Percentiles rank a stretch among this genome's conserved stretches.
phyloP scores from a whole-genome alignment of 78 protist species.

The Chrysochromulina parva region DNA sequence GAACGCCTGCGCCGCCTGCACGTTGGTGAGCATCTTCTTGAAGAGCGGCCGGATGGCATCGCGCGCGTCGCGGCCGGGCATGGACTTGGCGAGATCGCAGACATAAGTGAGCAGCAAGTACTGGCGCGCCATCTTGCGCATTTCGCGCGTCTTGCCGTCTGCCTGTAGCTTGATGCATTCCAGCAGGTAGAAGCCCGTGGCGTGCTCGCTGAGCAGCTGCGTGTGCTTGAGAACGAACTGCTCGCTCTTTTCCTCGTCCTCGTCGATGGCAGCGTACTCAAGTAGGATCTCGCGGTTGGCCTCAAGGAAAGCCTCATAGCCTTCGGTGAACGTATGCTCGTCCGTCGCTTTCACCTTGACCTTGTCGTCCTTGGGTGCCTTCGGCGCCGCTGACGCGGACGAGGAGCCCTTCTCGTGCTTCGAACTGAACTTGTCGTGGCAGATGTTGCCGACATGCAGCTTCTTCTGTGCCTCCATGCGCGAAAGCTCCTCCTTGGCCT shows the following conservation, averaged over 20 bases:
- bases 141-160: slow-evolving; percentile 29
- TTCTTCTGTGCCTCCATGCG: slow-evolving; percentile 19
- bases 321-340: background rate
- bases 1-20: slow-evolving; percentile 25
- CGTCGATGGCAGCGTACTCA: background rate
- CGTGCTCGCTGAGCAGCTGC: slow-evolving; percentile 18
- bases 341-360: background rate
- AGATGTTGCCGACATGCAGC: slow-evolving; percentile 53
- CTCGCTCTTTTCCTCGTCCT: background rate
- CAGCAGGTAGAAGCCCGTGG: slow-evolving; percentile 45
- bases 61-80: slow-evolving; percentile 29
- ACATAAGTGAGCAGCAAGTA: slow-evolving; percentile 19
- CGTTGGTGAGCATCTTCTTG: background rate
- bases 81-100: slow-evolving; percentile 1
- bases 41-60: slow-evolving; percentile 17
- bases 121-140: slow-evolving; percentile 13
- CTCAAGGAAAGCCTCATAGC: slow-evolving; percentile 25
- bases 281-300: background rate
- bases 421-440: slow-evolving; percentile 28
- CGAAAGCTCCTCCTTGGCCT: background rate
- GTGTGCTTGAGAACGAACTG: slow-evolving; percentile 17
- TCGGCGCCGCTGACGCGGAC: background rate
- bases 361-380: background rate
- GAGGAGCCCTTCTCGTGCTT: background rate
- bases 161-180: slow-evolving; percentile 26